Evolutionary conservation across 2,329 filamentous ascomycete species (phyloP).

Genomic region (Periconia sp.): DNA sequence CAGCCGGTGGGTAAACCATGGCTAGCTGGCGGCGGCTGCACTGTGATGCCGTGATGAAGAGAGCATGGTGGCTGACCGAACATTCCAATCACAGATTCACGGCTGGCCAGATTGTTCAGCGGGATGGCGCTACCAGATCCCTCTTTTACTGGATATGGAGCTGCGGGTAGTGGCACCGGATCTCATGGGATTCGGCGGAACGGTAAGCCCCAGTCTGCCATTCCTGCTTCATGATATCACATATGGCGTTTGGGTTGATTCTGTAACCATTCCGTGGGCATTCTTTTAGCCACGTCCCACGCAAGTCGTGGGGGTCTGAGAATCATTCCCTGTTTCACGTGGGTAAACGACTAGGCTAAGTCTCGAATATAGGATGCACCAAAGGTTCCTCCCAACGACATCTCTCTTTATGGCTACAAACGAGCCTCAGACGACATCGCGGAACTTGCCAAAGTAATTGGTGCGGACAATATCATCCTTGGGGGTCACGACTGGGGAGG

Average conservation of each 20-base stretch:
- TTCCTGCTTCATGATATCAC: conserved; percentile 19
- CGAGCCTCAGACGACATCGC: conserved; percentile 76
- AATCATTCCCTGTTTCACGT: conserved; percentile 11
- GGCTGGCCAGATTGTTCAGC: conserved; percentile 84
- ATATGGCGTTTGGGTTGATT: too few species aligned
- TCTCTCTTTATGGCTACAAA: conserved; percentile 73
- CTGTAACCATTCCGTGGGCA: background rate
- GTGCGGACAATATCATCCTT: conserved; percentile 69
- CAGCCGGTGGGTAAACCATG: conserved; percentile 22
- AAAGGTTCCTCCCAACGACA: conserved; percentile 64
- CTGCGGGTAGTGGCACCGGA: conserved; percentile 84
- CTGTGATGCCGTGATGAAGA: background rate
- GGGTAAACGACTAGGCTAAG: conserved; percentile 21
- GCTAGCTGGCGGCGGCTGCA: background rate
- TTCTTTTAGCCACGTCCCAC: conserved; percentile 1
- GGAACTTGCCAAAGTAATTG: conserved; percentile 68
- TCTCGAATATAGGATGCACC: conserved; percentile 45
- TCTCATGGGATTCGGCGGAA: conserved; percentile 84
- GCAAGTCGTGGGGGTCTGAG: conserved; percentile 8
- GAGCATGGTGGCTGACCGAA: conserved; percentile 8
- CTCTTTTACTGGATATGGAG: conserved; percentile 72
- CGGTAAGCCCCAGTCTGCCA: conserved; percentile 51
- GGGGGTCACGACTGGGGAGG: conserved; percentile 96
- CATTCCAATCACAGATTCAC: conserved; percentile 60
- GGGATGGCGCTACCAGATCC: conserved; percentile 91